phyloP scores from a whole-genome alignment of 2,329 filamentous ascomycete genomes.

The Teratosphaeria destructans region DNA sequence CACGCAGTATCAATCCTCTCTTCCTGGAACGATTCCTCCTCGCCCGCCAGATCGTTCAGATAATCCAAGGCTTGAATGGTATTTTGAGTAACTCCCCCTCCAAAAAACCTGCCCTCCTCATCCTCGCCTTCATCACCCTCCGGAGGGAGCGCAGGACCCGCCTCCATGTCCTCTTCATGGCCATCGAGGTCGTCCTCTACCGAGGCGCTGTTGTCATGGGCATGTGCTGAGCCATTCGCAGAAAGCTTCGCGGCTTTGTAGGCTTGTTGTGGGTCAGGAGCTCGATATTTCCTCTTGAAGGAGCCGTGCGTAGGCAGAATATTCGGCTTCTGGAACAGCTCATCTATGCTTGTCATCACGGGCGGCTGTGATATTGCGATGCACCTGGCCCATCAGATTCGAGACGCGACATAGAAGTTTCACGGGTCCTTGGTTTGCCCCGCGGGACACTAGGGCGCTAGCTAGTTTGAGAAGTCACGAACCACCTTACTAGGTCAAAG shows the following conservation, averaged over 20 bases:
- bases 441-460: background rate
- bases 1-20: constrained; percentile 77
- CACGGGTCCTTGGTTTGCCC: background rate
- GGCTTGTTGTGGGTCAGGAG: constrained; percentile 43
- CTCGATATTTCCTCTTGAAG: constrained; percentile 50
- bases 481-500: background rate
- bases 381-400: background rate
- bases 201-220: constrained; percentile 30
- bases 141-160: constrained; percentile 26
- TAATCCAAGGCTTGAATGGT: constrained; percentile 81
- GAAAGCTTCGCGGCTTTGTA: constrained; percentile 52
- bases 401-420: background rate
- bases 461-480: background rate
- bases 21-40: constrained; percentile 37
- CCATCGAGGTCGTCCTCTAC: constrained; percentile 45
- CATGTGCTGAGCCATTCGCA: constrained; percentile 36
- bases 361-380: background rate
- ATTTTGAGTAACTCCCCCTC: constrained; percentile 72
- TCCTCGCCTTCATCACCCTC: constrained; percentile 45
- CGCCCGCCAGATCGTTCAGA: constrained; percentile 57
- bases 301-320: background rate
- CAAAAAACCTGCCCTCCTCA: constrained; percentile 92
- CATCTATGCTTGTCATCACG: constrained; percentile 51
- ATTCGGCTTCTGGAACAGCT: constrained; percentile 50
- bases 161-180: constrained; percentile 41